Evolutionary conservation across 768 basidiomycete species (phyloP).

Genomic region (Lactarius sanguifluus): DNA sequence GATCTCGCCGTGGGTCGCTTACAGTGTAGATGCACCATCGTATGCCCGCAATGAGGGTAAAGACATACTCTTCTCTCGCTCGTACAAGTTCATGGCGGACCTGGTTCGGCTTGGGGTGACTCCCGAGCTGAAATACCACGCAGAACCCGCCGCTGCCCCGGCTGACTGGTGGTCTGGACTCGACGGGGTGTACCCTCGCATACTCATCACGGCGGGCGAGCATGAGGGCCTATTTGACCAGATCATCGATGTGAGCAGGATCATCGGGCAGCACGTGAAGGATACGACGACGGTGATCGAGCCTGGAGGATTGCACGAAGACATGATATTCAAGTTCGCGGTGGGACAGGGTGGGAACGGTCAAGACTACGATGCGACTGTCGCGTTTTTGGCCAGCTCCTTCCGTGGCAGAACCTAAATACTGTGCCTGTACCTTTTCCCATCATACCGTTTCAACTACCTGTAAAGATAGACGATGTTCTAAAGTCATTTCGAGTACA

Average conservation of each 20-base stretch:
- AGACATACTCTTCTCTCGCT: not conserved
- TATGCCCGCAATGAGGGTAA: slow-evolving; percentile 8
- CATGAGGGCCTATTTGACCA: slow-evolving; percentile 5
- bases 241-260: not conserved
- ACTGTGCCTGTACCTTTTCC: too few relatives aligned
- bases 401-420: not conserved
- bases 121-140: not conserved
- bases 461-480: not conserved
- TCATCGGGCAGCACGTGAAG: slow-evolving; percentile 3
- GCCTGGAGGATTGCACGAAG: slow-evolving; percentile 2
- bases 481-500: too few relatives aligned
- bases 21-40: not conserved
- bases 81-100: not conserved
- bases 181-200: not conserved
- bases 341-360: slow-evolving; percentile 11
- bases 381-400: not conserved
- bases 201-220: slow-evolving; percentile 4
- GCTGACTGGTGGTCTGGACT: slow-evolving; percentile 12
- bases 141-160: not conserved
- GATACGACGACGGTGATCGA: slow-evolving; percentile 8
- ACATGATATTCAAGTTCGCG: slow-evolving; percentile 10
- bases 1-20: slow-evolving; percentile 11
- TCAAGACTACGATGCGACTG: not conserved
- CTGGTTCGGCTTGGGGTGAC: not conserved
- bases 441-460: not conserved